Evolutionary conservation across 805 yeast species (phyloP).

Genomic region (Wilhelminamyces savonicus): DNA sequence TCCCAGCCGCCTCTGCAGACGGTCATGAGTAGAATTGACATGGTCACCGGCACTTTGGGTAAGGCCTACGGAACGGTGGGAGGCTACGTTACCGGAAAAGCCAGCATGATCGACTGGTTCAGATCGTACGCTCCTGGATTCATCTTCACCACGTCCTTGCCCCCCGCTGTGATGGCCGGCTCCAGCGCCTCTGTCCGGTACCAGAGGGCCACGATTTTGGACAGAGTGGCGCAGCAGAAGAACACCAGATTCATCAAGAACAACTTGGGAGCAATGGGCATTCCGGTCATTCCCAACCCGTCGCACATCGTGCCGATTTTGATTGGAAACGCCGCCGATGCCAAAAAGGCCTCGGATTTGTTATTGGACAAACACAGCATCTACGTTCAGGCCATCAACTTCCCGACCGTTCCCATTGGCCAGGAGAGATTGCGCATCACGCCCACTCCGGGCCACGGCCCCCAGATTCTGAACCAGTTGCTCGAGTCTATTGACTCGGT

Average conservation of each 20-base stretch:
- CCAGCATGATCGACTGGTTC: slow-evolving; percentile 84
- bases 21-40: slow-evolving; percentile 84
- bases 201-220: slow-evolving; percentile 70
- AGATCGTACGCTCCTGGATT: slow-evolving; percentile 97
- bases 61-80: slow-evolving; percentile 97
- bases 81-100: slow-evolving; percentile 91
- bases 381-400: slow-evolving; percentile 97
- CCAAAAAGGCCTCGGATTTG: slow-evolving; percentile 86
- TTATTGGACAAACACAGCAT: slow-evolving; percentile 78
- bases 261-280: slow-evolving; percentile 60
- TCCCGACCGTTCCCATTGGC: slow-evolving; percentile 96
- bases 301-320: slow-evolving; percentile 95
- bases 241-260: slow-evolving; percentile 82
- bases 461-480: slow-evolving; percentile 68
- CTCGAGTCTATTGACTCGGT: slow-evolving; percentile 76
- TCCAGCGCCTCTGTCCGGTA: slow-evolving; percentile 80
- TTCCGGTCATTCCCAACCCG: slow-evolving; percentile 96
- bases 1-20: slow-evolving; percentile 43
- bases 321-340: slow-evolving; percentile 90
- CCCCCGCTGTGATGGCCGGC: slow-evolving; percentile 98
- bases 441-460: slow-evolving; percentile 96
- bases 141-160: slow-evolving; percentile 92
- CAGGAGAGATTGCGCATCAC: slow-evolving; percentile 94
- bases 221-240: slow-evolving; percentile 78
- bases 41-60: slow-evolving; percentile 96